Evolutionary conservation across 2,329 filamentous ascomycete genomes (phyloP).

Genomic region (Fusarium sp.): DNA sequence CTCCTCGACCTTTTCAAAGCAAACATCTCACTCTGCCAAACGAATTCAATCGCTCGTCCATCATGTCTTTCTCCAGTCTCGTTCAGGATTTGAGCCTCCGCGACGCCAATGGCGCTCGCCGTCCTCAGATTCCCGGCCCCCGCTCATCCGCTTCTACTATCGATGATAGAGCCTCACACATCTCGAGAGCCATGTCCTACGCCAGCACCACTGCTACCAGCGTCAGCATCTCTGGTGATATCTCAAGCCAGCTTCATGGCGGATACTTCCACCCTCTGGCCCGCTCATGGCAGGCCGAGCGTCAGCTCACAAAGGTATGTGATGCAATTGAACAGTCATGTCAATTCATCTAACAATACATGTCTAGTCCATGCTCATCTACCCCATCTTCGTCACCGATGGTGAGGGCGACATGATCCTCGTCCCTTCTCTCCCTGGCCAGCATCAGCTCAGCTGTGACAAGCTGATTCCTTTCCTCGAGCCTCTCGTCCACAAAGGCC

Average conservation of each 20-base stretch:
- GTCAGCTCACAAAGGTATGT: conserved; percentile 84
- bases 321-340: not conserved
- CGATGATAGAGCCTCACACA: conserved; percentile 70
- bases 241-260: conserved; percentile 85
- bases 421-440: conserved; percentile 91
- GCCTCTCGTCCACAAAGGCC: conserved; percentile 87
- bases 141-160: conserved; percentile 66
- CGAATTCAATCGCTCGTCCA: conserved; percentile 28
- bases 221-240: conserved; percentile 78
- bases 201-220: conserved; percentile 75
- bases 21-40: conserved; percentile 10
- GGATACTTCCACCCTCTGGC: conserved; percentile 85
- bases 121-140: conserved; percentile 55
- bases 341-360: conserved; percentile 27
- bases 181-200: conserved; percentile 74
- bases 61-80: conserved; percentile 76
- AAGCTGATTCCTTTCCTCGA: conserved; percentile 85
- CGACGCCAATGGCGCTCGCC: conserved; percentile 63
- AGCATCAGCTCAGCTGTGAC: conserved; percentile 89
- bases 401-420: conserved; percentile 90
- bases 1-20: conserved; percentile 13
- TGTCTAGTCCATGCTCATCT: conserved; percentile 93
- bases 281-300: conserved; percentile 84
- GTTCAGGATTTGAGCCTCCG: conserved; percentile 73
- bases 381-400: conserved; percentile 96